A percentile compares a stretch with the other conserved stretches of the same genome.
phyloP scores from a whole-genome alignment of 495 filamentous ascomycete genomes.

The Tirmania nivea region DNA sequence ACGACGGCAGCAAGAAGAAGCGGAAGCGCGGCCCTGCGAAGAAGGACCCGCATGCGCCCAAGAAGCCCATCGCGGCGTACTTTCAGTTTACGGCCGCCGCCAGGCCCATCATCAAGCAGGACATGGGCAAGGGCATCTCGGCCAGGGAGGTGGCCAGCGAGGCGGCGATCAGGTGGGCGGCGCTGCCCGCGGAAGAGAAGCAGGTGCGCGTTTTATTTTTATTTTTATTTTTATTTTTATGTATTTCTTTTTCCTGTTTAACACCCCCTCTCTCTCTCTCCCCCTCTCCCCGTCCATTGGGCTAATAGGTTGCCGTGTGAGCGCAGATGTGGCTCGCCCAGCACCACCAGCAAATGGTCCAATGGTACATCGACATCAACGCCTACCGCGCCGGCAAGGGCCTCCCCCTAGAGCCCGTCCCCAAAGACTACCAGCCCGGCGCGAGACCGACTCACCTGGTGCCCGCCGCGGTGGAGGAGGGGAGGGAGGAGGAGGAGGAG shows the following conservation, averaged over 20 bases:
- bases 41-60: constrained; percentile 61
- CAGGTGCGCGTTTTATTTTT: constrained; percentile 29
- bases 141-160: constrained; percentile 66
- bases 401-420: constrained; percentile 1
- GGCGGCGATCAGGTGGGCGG: constrained; percentile 59
- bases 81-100: constrained; percentile 82
- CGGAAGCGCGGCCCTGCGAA: constrained; percentile 49
- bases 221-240: constrained; percentile 4
- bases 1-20: constrained; percentile 29
- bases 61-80: constrained; percentile 79
- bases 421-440: constrained; percentile 2
- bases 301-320: too few relatives aligned
- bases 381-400: constrained; percentile 33
- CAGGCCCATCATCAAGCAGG: constrained; percentile 49
- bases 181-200: constrained; percentile 51
- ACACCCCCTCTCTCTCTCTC: too few relatives aligned
- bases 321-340: constrained; percentile 15
- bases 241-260: constrained; percentile 2
- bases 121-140: constrained; percentile 45
- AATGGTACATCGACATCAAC: constrained; percentile 32
- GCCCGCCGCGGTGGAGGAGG: constrained; percentile 18
- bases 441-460: background rate
- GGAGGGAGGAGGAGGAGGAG: constrained; percentile 21
- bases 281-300: too few relatives aligned
- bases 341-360: constrained; percentile 34